Evolutionary conservation across 805 yeast genomes (phyloP).

Genomic region (Sugiyamaella smithiae): DNA sequence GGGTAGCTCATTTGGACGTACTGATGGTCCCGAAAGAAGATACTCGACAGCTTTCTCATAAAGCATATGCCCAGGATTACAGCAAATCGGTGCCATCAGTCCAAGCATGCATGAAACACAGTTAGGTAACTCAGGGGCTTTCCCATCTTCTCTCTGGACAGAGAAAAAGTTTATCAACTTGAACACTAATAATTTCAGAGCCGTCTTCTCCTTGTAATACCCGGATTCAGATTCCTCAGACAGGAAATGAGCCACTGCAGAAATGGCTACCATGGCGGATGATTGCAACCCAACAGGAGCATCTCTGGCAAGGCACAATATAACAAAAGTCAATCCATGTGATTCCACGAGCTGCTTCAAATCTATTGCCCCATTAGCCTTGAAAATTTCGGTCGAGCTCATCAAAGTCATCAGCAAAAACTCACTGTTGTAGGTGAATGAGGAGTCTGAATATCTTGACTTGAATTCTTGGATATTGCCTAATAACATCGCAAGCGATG

Average conservation of each 20-base stretch:
- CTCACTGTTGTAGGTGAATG: slow-evolving; percentile 54
- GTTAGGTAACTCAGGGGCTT: slow-evolving; percentile 25
- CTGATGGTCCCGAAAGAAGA: slow-evolving; percentile 54
- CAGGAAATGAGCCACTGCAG: slow-evolving; percentile 5
- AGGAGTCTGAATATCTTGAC: not conserved
- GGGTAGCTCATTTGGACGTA: slow-evolving; percentile 45
- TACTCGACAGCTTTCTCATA: slow-evolving; percentile 70
- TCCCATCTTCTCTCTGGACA: slow-evolving; percentile 23
- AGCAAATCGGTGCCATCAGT: slow-evolving; percentile 53
- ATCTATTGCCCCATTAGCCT: slow-evolving; percentile 41
- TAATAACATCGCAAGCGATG: not conserved
- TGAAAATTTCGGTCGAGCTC: slow-evolving; percentile 46
- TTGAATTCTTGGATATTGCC: slow-evolving; percentile 5
- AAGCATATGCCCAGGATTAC: slow-evolving; percentile 68
- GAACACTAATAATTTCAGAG: slow-evolving; percentile 41
- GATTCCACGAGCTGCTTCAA: slow-evolving; percentile 57
- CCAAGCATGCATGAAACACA: slow-evolving; percentile 56
- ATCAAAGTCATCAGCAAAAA: slow-evolving; percentile 60
- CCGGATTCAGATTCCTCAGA: slow-evolving; percentile 35
- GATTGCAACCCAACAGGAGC: not conserved
- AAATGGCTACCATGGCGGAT: slow-evolving; percentile 5
- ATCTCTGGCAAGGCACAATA: slow-evolving; percentile 27
- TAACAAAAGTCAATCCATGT: slow-evolving; percentile 49
- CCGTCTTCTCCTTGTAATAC: slow-evolving; percentile 52
- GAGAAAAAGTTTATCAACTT: slow-evolving; percentile 19